Evolutionary conservation across 352 stramenopile species (phyloP), one percentile per base, ranked within the genome.

Genomic region (Peronospora belbahrii): DNA sequence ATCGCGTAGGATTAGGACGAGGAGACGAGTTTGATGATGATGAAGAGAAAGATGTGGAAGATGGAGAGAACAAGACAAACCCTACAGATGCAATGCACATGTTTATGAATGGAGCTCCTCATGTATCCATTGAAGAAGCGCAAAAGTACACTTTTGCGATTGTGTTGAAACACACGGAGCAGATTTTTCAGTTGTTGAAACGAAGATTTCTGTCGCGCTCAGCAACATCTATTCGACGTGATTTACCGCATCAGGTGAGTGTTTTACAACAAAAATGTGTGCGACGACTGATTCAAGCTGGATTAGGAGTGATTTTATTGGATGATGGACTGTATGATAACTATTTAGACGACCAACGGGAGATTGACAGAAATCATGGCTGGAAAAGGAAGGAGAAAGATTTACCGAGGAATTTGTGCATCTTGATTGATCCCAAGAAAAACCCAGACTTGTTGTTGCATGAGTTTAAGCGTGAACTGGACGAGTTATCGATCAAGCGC

Each of bases 61-160:
- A 52, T 7, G 50, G 37, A 9, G 31, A 57, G 15, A 25, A 30
- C 4, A 32, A 42, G 2, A 51, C 30, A 17, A 62, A 52, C 8
- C 49, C 46, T 5, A 11, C 52, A 30, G 42, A 75, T 17, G 47
- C 47, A 8, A 52, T 67, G 50, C 55, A 61, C 6, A 62, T 56
- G 24, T 67, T 62, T 28, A 44, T 70, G 10, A 53, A 62, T 10
- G 65, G 67, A 6, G 59, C 68, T 0, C 69, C 79, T 2, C 79
- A 90, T 32, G 67, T 90, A 43, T 85, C 76, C 1, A 88, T 94
- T 28, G 74, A 94, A 24, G 82, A 94, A 57, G 70, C 77, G 38
- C 82, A 94, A 41, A 90, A 90, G 62, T 94, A 94, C 55, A 94
- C 82, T 22, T 94, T 94, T 51, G 79, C 82, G 2, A 73, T 94